Percentiles rank a stretch among this genome's conserved stretches.
These are phyloP conservation scores for Heliophila coronopifolia DNA, from an alignment of 441 rosid species.

Conservation along the genomic window DNA sequence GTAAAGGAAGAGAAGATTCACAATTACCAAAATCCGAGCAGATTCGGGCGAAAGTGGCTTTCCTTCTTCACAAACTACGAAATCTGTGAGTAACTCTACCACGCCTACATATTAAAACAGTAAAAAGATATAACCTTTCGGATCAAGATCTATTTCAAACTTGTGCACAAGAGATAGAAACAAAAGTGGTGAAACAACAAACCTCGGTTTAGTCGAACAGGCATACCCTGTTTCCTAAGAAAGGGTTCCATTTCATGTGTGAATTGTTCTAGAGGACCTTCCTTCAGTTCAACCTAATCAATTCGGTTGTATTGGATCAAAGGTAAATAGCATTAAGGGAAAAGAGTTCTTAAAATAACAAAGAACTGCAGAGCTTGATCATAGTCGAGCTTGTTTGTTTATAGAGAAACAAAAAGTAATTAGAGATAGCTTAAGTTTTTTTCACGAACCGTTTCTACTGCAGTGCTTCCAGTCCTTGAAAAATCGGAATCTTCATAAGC, in stretches of 20 bases:
- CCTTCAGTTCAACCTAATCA: conserved; percentile 67
- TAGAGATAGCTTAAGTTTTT: neutral
- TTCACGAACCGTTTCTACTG: conserved; percentile 59
- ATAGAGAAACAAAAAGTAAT: neutral
- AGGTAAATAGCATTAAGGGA: neutral
- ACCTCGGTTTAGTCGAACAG: conserved; percentile 94
- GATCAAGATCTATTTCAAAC: neutral
- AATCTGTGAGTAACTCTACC: conserved; percentile 78
- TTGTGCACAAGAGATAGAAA: neutral
- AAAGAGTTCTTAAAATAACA: neutral
- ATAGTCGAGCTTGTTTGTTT: neutral
- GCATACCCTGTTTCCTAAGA: conserved; percentile 89
- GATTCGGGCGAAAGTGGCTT: conserved; percentile 89
- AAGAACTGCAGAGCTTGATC: neutral
- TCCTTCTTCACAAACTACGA: conserved; percentile 89
- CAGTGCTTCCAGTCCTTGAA: conserved; percentile 77
- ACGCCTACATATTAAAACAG: conserved; percentile 46
- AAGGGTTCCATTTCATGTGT: conserved; percentile 98
- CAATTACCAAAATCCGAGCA: conserved; percentile 72
- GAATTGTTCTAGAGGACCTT: conserved; percentile 88
- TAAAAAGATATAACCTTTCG: neutral
- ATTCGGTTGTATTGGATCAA: neutral
- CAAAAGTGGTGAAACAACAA: neutral
- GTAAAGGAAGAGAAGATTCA: neutral
- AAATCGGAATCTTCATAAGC: conserved; percentile 76